Percentiles rank a stretch among this genome's conserved stretches.
Evolutionary conservation across 768 basidiomycete species (phyloP).

Genomic region (Thelephora aurantiotincta): DNA sequence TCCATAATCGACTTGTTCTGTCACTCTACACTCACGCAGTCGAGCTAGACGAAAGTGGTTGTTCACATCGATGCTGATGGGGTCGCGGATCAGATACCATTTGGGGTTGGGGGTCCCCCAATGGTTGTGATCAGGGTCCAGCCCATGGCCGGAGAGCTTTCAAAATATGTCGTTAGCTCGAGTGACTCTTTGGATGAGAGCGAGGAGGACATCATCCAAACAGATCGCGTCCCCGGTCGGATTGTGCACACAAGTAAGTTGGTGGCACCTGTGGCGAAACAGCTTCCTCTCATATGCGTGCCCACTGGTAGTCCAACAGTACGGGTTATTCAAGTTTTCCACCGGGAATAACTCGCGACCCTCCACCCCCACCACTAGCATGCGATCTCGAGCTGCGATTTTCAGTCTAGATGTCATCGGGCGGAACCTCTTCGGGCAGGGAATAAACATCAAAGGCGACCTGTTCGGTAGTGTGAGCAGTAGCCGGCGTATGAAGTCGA

Average conservation of each 20-base stretch:
- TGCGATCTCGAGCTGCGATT: constrained; percentile 65
- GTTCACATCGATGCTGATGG: constrained; percentile 74
- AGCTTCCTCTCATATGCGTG: not conserved
- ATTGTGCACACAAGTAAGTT: constrained; percentile 72
- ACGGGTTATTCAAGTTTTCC: constrained; percentile 77
- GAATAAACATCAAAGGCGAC: constrained; percentile 48
- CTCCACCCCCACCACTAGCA: constrained; percentile 67
- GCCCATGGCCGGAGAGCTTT: constrained; percentile 72
- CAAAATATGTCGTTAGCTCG: constrained; percentile 64
- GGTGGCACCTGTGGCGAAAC: not conserved
- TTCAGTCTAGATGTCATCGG: constrained; percentile 86
- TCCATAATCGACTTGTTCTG: not conserved
- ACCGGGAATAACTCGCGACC: constrained; percentile 70
- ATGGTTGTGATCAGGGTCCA: constrained; percentile 74
- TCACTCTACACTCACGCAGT: constrained; percentile 1
- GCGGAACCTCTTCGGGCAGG: constrained; percentile 71
- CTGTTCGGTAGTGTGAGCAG: constrained; percentile 63
- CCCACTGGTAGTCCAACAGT: constrained; percentile 56
- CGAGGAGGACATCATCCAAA: constrained; percentile 78
- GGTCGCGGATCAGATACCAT: constrained; percentile 62
- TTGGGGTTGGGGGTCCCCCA: constrained; percentile 55
- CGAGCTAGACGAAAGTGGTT: constrained; percentile 65
- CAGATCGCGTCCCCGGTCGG: constrained; percentile 52
- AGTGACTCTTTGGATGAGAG: constrained; percentile 59
- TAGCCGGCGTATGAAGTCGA: constrained; percentile 56